phyloP scores from a whole-genome alignment of 2,329 filamentous ascomycete species.

The Parastagonospora avenae region DNA sequence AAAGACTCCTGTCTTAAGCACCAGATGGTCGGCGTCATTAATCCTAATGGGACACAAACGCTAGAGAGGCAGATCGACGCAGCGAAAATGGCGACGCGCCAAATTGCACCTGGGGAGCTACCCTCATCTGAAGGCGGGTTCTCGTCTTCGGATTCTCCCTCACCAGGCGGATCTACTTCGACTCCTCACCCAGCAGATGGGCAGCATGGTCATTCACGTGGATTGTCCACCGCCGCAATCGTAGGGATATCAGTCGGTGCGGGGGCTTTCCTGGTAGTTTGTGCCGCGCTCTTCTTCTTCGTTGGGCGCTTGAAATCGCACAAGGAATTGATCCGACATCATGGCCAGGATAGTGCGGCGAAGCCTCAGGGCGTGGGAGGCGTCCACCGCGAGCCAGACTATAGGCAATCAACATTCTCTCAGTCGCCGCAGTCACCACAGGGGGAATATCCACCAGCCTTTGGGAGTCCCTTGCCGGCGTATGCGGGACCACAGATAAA shows the following conservation, averaged over 20 bases:
- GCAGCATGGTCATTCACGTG: conserved; percentile 1
- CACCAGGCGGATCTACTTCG: conserved; percentile 12
- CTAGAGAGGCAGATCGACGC: conserved; percentile 31
- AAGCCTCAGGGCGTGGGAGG: conserved; percentile 2
- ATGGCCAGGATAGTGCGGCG: not conserved
- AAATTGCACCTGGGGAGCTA: conserved; percentile 47
- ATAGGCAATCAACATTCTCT: not conserved
- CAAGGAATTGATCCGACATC: conserved; percentile 24
- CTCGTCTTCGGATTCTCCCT: conserved; percentile 14
- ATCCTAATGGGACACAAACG: conserved; percentile 55
- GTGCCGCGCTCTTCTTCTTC: conserved; percentile 68
- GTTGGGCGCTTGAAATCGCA: conserved; percentile 56
- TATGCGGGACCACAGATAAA: not conserved
- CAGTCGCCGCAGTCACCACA: conserved; percentile 2
- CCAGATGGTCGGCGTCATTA: conserved; percentile 78
- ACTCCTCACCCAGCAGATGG: conserved; percentile 3
- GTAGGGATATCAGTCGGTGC: conserved; percentile 66
- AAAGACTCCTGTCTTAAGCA: conserved; percentile 67
- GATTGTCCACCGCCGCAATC: conserved; percentile 48
- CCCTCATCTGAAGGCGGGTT: conserved; percentile 46
- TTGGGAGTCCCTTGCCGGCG: not conserved
- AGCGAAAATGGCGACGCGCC: conserved; percentile 29
- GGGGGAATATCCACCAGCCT: not conserved
- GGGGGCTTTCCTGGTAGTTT: conserved; percentile 63
- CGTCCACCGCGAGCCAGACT: not conserved